Evolutionary conservation across 2,329 filamentous ascomycete species (phyloP), one percentile per base, ranked within the genome.

Genomic region (Erysiphe pulchra): DNA sequence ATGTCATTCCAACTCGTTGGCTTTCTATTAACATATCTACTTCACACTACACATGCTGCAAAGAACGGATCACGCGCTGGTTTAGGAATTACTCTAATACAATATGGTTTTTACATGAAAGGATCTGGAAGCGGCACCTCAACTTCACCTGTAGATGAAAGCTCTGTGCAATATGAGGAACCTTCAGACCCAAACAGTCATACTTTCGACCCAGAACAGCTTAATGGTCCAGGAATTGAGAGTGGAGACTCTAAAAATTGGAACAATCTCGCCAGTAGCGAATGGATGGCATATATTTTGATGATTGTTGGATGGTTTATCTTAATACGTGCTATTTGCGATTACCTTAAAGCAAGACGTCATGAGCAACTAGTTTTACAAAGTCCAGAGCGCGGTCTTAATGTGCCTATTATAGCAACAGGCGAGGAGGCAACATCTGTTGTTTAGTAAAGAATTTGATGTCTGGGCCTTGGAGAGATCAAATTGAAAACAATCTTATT

Each of bases 281-380:
- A 95, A 58, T 94, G 83, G 83, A 67, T 93, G 50, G 82, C 85
- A 11, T 98, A 95, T 56, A 67, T 81, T 14, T 63, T 98, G 42
- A 98, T 98, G 90, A 82, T 98, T 57, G 79, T 92, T 1, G 90
- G 90, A 5, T 98, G 90, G 90, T 95, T 95, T 57, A 85, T 98
- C 50, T 66, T 98, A 50, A 95, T 98, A 58, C 75, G 86, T 61
- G 78, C 85, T n/a, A 75, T 93, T 16, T 85, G 80, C 54, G 86
- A 95, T 59, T 98, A 90, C 59, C 63, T 95, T 50, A 74, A 77
- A 53, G 90, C 85, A 34, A 72, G 87, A 58, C 71, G 84, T 56
- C 90, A 95, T 58, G 90, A 98, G 64, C 82, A 90, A 60, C 67
- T 98, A 44, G 84, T 98, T 5, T 65, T 94, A 52, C 86, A 92